Base-by-base conservation (phyloP, 1,284 basidiomycete genomes). In the Somion occarium region DNA sequence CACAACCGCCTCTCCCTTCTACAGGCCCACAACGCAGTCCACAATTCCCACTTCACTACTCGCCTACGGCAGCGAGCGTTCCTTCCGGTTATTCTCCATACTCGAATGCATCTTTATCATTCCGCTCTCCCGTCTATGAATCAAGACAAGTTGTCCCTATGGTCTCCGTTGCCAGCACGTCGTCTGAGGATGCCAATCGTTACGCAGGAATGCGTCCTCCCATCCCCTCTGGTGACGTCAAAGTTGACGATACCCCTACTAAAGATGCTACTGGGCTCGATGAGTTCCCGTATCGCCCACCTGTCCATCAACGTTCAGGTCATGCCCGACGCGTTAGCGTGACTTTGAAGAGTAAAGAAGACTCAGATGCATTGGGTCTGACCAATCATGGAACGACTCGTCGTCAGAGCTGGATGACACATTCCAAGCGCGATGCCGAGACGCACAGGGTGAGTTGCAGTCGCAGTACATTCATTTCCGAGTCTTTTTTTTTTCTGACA, bases 291-390 rank as follows among this genome's bases (percentile, higher is more conserved):
- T 65, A 64, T 47, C 53, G 55, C 19, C 57, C 63, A 15, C 56
- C 56, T 37, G 50, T 55, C 57, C 34, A 53, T 25, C 61, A 61
- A 54, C 54, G 56, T 39, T 53, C 46, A 38, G 61, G 65, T 9
- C 64, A 64, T 48, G 59, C 63, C 30, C 57, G 60, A 18, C 61
- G 65, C 4, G 51, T 65, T 43, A 67, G 64, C 55, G 64, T 65
- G 27, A 49, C 61, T 19, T 50, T 62, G 53, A 60, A 58, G 53
- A 60, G 59, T 55, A 64, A 58, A 54, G 61, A 63, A 44, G 63
- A 63, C 46, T 50, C 60, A 11, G 65, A 64, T 45, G 62, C 60
- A 25, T 53, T 60, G 30, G 61, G 52, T 43, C 48, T 61, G 11
- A 18, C 18, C 13, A 15, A 48, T 15, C 37, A 34, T 13, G 42